A percentile compares a stretch with the other conserved stretches of the same genome.
Evolutionary conservation across 1,139 yeast species (phyloP).

Genomic region (Torulaspora pretoriensis): DNA sequence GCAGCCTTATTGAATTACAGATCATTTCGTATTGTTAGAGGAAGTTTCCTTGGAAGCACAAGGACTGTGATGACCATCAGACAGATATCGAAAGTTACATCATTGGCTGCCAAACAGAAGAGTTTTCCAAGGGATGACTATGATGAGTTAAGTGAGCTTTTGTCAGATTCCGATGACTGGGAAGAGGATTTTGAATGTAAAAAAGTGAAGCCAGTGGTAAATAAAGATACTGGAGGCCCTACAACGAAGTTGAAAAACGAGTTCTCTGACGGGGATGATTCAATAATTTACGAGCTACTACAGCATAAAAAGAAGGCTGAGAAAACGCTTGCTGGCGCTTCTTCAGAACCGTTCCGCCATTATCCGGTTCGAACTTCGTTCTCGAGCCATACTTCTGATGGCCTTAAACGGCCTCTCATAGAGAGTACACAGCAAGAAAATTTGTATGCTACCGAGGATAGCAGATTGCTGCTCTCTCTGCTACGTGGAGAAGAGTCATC

Average conservation of each 20-base stretch:
- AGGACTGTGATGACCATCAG: constrained; percentile 9
- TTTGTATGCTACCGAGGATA: constrained; percentile 7
- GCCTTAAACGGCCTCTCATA: constrained; percentile 7
- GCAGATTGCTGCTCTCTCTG: constrained; percentile 7
- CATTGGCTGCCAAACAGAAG: constrained; percentile 4
- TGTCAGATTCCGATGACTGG: constrained; percentile 33
- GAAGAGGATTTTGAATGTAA: constrained; percentile 12
- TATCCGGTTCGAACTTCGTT: constrained; percentile 11
- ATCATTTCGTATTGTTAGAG: neutral
- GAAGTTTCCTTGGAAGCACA: neutral
- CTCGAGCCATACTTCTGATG: constrained; percentile 10
- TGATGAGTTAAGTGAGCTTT: constrained; percentile 21
- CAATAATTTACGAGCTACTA: constrained; percentile 11
- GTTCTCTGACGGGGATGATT: constrained; percentile 17
- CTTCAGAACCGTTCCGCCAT: constrained; percentile 6
- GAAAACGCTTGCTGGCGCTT: constrained; percentile 13
- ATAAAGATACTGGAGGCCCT: neutral
- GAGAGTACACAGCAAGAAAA: constrained; percentile 12
- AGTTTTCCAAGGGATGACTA: constrained; percentile 7
- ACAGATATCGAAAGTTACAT: constrained; percentile 1
- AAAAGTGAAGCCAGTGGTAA: neutral
- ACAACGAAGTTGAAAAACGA: constrained; percentile 4
- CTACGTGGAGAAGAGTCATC: constrained; percentile 6
- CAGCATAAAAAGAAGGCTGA: constrained; percentile 5
- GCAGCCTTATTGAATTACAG: neutral